These are phyloP conservation scores for Globisporangium paroecandrum DNA, from an alignment of 352 stramenopile genomes.

Conservation along the genomic window DNA sequence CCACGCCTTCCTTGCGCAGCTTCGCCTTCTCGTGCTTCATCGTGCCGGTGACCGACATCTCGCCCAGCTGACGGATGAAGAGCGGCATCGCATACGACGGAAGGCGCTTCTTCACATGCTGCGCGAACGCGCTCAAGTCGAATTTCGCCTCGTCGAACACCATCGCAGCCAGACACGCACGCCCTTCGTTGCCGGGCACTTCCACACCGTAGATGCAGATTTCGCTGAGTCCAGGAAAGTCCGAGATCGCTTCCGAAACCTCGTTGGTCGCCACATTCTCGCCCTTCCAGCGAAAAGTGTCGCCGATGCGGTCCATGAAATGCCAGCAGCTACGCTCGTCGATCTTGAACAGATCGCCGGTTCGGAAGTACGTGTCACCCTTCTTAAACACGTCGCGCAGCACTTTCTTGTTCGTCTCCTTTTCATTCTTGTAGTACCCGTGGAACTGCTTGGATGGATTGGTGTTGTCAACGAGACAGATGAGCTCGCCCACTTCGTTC, in stretches of 20 bases:
- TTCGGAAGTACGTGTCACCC: slow-evolving; percentile 89
- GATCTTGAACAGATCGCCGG: slow-evolving; percentile 86
- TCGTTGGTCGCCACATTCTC: slow-evolving; percentile 92
- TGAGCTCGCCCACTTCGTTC: slow-evolving; percentile 74
- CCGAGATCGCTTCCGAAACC: slow-evolving; percentile 74
- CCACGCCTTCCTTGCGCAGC: slow-evolving; percentile 76
- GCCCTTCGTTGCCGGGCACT: slow-evolving; percentile 72
- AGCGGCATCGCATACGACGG: slow-evolving; percentile 78
- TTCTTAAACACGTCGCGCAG: slow-evolving; percentile 75
- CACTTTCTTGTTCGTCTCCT: slow-evolving; percentile 85
- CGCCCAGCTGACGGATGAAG: slow-evolving; percentile 74
- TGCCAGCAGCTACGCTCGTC: slow-evolving; percentile 78
- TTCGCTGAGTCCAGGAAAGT: slow-evolving; percentile 72
- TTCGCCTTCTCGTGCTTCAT: slow-evolving; percentile 93
- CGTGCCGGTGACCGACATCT: slow-evolving; percentile 84
- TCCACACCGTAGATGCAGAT: slow-evolving; percentile 77
- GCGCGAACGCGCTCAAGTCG: slow-evolving; percentile 52
- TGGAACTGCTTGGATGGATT: slow-evolving; percentile 75
- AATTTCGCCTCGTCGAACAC: slow-evolving; percentile 63
- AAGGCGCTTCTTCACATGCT: slow-evolving; percentile 43
- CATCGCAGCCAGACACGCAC: slow-evolving; percentile 83
- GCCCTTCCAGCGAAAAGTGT: slow-evolving; percentile 94
- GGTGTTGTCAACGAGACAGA: slow-evolving; percentile 47
- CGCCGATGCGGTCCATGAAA: slow-evolving; percentile 89
- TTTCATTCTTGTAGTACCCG: slow-evolving; percentile 82